Evolutionary conservation across 2,329 filamentous ascomycete species (phyloP), one percentile per base, ranked within the genome.

Genomic region (Davidsoniella neocaledoniae): DNA sequence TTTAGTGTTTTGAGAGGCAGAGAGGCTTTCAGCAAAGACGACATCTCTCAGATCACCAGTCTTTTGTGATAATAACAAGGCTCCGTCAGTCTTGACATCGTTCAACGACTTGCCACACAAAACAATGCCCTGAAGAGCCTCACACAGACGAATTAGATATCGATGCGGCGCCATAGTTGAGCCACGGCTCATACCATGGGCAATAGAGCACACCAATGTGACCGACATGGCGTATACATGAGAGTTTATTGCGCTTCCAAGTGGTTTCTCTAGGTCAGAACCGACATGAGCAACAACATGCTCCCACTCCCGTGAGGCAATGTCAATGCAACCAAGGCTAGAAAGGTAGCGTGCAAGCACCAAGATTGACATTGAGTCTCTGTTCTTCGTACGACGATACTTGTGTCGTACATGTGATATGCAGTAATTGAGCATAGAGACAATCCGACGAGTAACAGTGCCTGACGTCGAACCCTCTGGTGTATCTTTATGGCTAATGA

Each of bases 1-100:
- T 17, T 26, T 39, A 19, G 44, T 12, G n/a, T 39, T 26, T 23
- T 23, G 41, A n/a, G 21, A 23, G 16, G 16, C 41, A 44, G 40
- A 21, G 1, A 74, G 60, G 26, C 60, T 64, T 55, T 77, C 74
- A 2, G 72, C 73, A 56, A 72, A 74, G 8, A 68, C 68, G 39
- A 76, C 64, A 55, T 77, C 73, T 23, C 68, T 63, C 5, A 76
- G 60, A 55, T 74, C 69, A 49, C 68, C 69, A 12, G 71, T 76
- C 48, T 67, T 64, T 52, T 73, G 69, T 1, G 73, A 72, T 25
- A 76, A 59, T 26, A 68, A 58, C 55, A 76, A 74, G 0, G 73
- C 72, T 1, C 66, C 66, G 26, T 74, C 70, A 2, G 62, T 60
- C 26, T 64, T 64, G 33, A 76, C 58, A 17, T 61, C 63, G 26